Conservation (phyloP, 2,329 filamentous ascomycete genomes). For the Gnomoniopsis smithogilvyi region DNA sequence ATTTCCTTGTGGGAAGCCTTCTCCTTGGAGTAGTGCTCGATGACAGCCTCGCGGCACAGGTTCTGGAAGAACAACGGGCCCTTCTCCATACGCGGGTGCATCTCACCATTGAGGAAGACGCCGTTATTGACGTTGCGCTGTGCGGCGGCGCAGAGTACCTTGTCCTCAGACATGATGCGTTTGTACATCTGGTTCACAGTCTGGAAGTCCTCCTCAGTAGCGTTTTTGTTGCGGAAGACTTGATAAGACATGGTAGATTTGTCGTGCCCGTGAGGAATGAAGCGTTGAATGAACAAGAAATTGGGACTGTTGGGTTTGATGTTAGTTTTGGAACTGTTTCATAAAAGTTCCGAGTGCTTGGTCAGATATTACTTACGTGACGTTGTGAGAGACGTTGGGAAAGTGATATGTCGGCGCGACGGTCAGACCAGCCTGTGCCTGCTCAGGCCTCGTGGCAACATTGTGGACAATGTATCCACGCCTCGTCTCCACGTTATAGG, state of each 20-base stretch:
- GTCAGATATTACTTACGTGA: slow-evolving; percentile 38
- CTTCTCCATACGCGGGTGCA: slow-evolving; percentile 60
- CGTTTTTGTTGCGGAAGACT: slow-evolving; percentile 59
- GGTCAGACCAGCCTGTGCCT: slow-evolving; percentile 43
- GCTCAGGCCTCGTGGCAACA: slow-evolving; percentile 43
- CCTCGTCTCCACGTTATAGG: slow-evolving; percentile 49
- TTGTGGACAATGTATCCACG: slow-evolving; percentile 49
- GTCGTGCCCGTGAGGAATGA: slow-evolving; percentile 51
- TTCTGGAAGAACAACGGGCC: slow-evolving; percentile 48
- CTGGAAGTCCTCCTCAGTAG: slow-evolving; percentile 56
- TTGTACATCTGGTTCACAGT: slow-evolving; percentile 59
- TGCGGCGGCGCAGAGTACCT: slow-evolving; percentile 55
- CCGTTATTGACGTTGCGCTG: slow-evolving; percentile 61
- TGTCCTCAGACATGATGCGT: slow-evolving; percentile 63
- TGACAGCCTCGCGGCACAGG: slow-evolving; percentile 24
- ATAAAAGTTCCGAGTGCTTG: slow-evolving; percentile 1
- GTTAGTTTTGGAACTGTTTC: not conserved
- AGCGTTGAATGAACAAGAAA: slow-evolving; percentile 63
- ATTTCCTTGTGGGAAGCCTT: slow-evolving; percentile 24
- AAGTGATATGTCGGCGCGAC: slow-evolving; percentile 47
- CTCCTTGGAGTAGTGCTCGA: slow-evolving; percentile 26
- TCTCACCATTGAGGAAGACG: slow-evolving; percentile 59
- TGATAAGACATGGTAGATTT: slow-evolving; percentile 58
- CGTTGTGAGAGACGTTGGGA: slow-evolving; percentile 48
- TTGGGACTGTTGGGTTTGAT: slow-evolving; percentile 39